Percentiles rank a stretch among this genome's conserved stretches.
phyloP scores from a whole-genome alignment of 441 rosid species.

The Omphalea diandra region DNA sequence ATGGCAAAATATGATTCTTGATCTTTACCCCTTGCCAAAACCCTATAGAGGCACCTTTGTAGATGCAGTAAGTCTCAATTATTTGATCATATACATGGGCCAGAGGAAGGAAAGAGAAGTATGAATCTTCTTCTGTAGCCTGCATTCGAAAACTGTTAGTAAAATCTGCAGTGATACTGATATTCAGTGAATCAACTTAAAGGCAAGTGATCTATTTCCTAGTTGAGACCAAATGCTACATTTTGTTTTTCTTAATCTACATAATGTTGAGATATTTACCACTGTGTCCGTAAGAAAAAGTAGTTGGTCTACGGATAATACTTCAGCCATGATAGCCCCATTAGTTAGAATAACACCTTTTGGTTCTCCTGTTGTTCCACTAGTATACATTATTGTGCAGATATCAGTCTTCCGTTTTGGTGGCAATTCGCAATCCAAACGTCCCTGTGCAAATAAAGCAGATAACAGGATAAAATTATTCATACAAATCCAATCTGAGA shows the following conservation, averaged over 20 bases:
- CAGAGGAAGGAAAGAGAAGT: slow-evolving; percentile 88
- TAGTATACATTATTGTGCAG: slow-evolving; percentile 90
- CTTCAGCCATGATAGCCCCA: slow-evolving; percentile 63
- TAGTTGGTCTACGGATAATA: slow-evolving; percentile 65
- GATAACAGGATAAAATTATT: not conserved
- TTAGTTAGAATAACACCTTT: slow-evolving; percentile 83
- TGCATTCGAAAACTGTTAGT: slow-evolving; percentile 27
- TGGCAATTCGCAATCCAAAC: slow-evolving; percentile 57
- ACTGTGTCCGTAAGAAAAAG: slow-evolving; percentile 53
- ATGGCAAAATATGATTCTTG: slow-evolving; percentile 5
- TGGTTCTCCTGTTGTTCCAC: slow-evolving; percentile 97
- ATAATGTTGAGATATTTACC: no score
- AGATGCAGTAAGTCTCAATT: slow-evolving; percentile 72
- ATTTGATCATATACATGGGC: slow-evolving; percentile 91
- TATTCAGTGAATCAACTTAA: no score
- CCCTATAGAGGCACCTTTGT: slow-evolving; percentile 76
- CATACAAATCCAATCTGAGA: not conserved
- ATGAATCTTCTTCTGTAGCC: slow-evolving; percentile 70
- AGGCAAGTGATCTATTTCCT: not conserved
- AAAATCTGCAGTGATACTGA: no score
- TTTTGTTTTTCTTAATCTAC: no score
- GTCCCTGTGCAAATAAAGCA: slow-evolving; percentile 49
- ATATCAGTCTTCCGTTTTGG: slow-evolving; percentile 60
- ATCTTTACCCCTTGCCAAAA: slow-evolving; percentile 85
- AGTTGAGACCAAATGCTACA: no score